A percentile compares a stretch with the other conserved stretches of the same genome.
These are phyloP conservation scores for Trypanosoma mega DNA, from an alignment of 208 protist species.

Conservation along the genomic window DNA sequence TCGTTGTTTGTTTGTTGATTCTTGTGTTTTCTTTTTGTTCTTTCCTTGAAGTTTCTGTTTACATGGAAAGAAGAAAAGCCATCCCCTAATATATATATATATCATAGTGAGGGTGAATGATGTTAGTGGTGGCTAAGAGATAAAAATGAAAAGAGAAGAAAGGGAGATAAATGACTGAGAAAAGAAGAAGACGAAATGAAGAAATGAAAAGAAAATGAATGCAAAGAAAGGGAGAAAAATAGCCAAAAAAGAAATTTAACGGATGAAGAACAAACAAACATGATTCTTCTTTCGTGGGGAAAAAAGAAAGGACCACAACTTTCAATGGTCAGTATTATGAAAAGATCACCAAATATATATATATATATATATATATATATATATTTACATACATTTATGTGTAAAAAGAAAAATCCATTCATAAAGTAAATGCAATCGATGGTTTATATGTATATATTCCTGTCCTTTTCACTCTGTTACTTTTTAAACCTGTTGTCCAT, in stretches of 20 bases:
- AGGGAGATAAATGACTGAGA: background rate
- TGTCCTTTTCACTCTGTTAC: too few species aligned
- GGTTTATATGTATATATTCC: too few species aligned
- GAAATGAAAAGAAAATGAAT: constrained; percentile 5
- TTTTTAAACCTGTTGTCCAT: too few species aligned
- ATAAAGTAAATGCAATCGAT: too few species aligned
- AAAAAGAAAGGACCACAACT: background rate
- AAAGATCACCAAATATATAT: background rate
- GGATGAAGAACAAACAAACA: background rate
- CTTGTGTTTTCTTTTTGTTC: too few species aligned
- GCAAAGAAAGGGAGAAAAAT: background rate
- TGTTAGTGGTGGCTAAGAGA: too few species aligned
- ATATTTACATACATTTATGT: background rate
- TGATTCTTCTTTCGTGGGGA: background rate
- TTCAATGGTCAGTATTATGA: background rate
- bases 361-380: constrained; percentile 20
- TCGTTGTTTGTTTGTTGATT: background rate
- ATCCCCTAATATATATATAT: too few species aligned
- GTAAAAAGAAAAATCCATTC: too few species aligned
- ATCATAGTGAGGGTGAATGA: too few species aligned
- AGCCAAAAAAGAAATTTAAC: background rate
- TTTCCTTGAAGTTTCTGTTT: too few species aligned
- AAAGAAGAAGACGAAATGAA: background rate
- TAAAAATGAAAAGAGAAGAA: too few species aligned
- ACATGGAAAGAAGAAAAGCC: too few species aligned